Base-by-base conservation (phyloP, 345 rosid species). In the Cardamine chenopodiifolia region DNA sequence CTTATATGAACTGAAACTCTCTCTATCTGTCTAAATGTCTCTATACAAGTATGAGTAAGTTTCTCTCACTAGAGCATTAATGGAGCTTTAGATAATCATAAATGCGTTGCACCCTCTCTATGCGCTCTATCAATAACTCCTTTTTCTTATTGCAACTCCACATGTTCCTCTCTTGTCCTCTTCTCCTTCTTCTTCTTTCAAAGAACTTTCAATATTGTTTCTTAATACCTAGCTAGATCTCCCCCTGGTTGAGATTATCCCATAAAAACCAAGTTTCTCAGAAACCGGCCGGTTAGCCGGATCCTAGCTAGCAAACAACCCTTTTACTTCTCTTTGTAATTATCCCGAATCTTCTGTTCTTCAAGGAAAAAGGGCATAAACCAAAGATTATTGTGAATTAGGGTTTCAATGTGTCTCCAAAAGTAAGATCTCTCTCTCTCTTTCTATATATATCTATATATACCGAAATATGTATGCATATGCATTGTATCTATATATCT, bases 61-160 rank as follows among this genome's bases (percentile, higher is more conserved):
- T 78, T 78, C 73, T 66, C 73, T 72, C 59, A 49, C 17, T 37
- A 52, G 5, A 72, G 73, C 77, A 78, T 78, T 78, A 78, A 78
- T 78, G 77, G 78, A 71, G 77, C 31, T 78, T 59, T 71, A 63
- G 72, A 78, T 17, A 50, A 52, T 83, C 88, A 91, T 91, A 83
- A 94, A 91, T 94, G 90, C 91, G 14, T 45, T 70, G 81, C 91
- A 89, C 82, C 93, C 81, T 78, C 93, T 89, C 91, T 64, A 79
- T 74, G 74, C 79, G 75, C 89, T 83, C 85, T n/a, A 70, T 86
- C 90, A 90, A 82, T 91, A 82, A 91, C 95, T 91, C 86, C 82
- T 8, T 71, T 70, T 76, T 40, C 65, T 76, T 50, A 76, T 80
- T 60, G 67, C 73, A 49, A 80, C 52, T 66, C 45, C 52, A 68